A percentile compares a stretch with the other conserved stretches of the same genome.
Conservation (phyloP, 192 early-diverging fungal genomes). For the Gigaspora rosea region DNA sequence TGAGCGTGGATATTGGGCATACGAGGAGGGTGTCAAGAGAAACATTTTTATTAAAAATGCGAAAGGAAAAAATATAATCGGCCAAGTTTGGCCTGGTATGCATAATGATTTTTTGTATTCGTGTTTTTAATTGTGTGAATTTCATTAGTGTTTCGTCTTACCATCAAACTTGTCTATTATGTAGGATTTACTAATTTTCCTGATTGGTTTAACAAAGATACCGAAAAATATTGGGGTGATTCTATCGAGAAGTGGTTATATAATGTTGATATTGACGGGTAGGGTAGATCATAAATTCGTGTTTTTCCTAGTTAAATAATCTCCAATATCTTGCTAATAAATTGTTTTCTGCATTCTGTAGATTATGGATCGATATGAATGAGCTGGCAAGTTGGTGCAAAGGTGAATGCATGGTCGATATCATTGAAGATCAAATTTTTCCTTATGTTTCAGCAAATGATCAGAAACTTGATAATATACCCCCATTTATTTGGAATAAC, state of each 20-base stretch:
- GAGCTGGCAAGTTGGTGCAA: constrained; percentile 41
- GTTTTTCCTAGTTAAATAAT: neutral
- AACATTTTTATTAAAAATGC: constrained; percentile 64
- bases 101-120: neutral
- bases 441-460: too few species aligned
- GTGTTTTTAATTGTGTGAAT: neutral
- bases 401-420: neutral
- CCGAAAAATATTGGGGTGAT: constrained; percentile 51
- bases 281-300: neutral
- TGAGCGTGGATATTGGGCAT: constrained; percentile 51
- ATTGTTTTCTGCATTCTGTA: neutral
- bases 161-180: too few species aligned
- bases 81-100: constrained; percentile 59
- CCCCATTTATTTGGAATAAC: neutral
- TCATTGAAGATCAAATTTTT: neutral
- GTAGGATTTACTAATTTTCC: constrained; percentile 55
- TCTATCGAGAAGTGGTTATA: constrained; percentile 37
- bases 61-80: constrained; percentile 51
- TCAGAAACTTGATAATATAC: too few species aligned
- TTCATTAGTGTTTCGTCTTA: neutral
- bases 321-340: neutral
- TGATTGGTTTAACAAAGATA: constrained; percentile 61
- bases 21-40: constrained; percentile 47
- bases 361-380: constrained; percentile 70
- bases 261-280: constrained; percentile 49